Conservation (phyloP, 148 eudicot genomes). For the Vaccinium macrocarpon region DNA sequence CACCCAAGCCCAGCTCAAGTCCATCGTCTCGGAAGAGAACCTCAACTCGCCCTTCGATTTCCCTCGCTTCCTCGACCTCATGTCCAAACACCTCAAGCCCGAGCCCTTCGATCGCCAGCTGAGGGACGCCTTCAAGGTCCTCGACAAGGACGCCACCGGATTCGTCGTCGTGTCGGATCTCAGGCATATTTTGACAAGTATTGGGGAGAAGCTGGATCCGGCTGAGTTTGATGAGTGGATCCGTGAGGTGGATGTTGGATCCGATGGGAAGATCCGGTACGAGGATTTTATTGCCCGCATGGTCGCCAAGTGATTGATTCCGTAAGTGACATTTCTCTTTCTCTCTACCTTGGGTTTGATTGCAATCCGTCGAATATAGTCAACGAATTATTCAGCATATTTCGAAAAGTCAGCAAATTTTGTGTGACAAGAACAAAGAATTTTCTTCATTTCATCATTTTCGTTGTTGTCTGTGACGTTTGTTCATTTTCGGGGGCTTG, state of each 20-base stretch:
- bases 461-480: neutral
- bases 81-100: constrained; percentile 78
- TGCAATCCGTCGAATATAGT: neutral
- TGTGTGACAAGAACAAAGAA: neutral
- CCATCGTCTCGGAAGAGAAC: constrained; percentile 56
- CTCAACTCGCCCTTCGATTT: constrained; percentile 67
- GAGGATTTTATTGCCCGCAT: constrained; percentile 73
- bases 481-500: neutral
- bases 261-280: constrained; percentile 62
- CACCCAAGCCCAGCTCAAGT: constrained; percentile 62
- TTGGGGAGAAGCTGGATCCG: constrained; percentile 90
- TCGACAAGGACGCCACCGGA: constrained; percentile 84
- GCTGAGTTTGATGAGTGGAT: constrained; percentile 99
- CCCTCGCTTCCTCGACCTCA: constrained; percentile 61
- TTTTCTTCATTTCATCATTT: neutral
- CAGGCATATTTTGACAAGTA: constrained; percentile 80
- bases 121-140: constrained; percentile 88
- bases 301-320: constrained; percentile 65
- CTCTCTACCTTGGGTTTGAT: neutral
- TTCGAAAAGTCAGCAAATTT: too few species aligned
- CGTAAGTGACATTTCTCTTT: neutral
- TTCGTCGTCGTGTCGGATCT: constrained; percentile 79
- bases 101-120: constrained; percentile 90
- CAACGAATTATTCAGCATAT: neutral
- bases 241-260: constrained; percentile 83